Percentiles rank a stretch among this genome's conserved stretches.
Conservation (phyloP, 805 yeast genomes). For the Kazachstania psychrophila region DNA sequence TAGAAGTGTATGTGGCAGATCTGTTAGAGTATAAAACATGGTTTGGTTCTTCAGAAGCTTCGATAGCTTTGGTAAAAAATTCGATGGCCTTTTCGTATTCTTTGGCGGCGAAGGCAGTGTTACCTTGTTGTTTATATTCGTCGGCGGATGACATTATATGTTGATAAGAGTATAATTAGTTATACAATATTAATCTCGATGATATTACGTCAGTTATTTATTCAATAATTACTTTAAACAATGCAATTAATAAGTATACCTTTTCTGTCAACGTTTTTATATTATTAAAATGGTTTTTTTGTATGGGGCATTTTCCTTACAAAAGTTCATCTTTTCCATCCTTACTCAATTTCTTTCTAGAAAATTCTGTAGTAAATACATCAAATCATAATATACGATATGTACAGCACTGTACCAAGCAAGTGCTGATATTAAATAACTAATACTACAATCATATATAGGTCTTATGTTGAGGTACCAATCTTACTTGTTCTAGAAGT, state of each 20-base stretch:
- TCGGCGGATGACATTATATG: conserved; percentile 42
- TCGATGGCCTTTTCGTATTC: conserved; percentile 75
- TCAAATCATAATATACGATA: too few species aligned
- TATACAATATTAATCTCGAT: not conserved
- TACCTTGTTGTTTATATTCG: conserved; percentile 84
- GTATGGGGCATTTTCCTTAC: not conserved
- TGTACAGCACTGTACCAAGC: too few species aligned
- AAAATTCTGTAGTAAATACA: too few species aligned
- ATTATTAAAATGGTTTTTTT: too few species aligned
- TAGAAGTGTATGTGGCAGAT: conserved; percentile 82
- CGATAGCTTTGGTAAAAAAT: conserved; percentile 78
- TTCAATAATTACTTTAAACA: too few species aligned
- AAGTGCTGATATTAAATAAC: too few species aligned
- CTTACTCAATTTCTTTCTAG: conserved; percentile 1
- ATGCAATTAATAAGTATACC: too few species aligned
- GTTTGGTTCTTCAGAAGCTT: conserved; percentile 69
- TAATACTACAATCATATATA: too few species aligned
- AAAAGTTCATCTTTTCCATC: not conserved
- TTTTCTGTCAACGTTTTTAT: too few species aligned
- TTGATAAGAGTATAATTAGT: not conserved
- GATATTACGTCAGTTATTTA: too few species aligned
- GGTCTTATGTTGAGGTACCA: too few species aligned
- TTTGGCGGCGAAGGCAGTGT: conserved; percentile 83
- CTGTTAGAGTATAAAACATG: conserved; percentile 91
- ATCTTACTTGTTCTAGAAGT: too few species aligned